Percentiles rank a stretch among this genome's conserved stretches.
These are phyloP conservation scores for Phytophthora sojae DNA, from an alignment of 352 stramenopile genomes.

Conservation along the genomic window DNA sequence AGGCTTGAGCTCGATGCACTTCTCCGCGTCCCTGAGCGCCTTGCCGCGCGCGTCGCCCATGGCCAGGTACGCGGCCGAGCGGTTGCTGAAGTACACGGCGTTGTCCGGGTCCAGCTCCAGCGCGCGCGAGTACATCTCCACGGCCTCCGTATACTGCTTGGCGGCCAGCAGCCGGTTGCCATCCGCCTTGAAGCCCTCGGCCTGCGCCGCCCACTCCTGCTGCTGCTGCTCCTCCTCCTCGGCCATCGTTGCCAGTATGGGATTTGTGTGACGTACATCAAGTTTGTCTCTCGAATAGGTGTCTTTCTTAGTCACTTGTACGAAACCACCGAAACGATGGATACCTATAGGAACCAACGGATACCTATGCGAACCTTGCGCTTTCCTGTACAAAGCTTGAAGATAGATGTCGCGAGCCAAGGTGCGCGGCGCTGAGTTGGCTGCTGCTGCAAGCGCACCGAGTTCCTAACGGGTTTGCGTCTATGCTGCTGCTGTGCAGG, in stretches of 20 bases:
- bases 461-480: neutral
- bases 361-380: too few relatives aligned
- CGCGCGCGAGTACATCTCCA: slow-evolving; percentile 86
- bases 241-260: slow-evolving; percentile 1
- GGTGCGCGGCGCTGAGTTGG: slow-evolving; percentile 13
- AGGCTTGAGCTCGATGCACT: slow-evolving; percentile 77
- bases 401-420: slow-evolving; percentile 44
- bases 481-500: slow-evolving; percentile 37
- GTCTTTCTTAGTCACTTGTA: too few relatives aligned
- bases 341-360: too few relatives aligned
- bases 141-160: slow-evolving; percentile 68
- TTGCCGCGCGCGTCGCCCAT: slow-evolving; percentile 85
- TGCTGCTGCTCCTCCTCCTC: slow-evolving; percentile 35
- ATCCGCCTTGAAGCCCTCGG: slow-evolving; percentile 86
- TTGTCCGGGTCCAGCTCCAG: slow-evolving; percentile 88
- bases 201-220: slow-evolving; percentile 68
- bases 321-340: too few relatives aligned
- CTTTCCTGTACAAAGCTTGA: neutral
- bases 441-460: neutral
- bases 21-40: slow-evolving; percentile 79
- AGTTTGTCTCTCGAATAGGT: too few relatives aligned
- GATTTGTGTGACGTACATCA: slow-evolving; percentile 6
- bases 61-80: slow-evolving; percentile 81
- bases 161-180: slow-evolving; percentile 78
- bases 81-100: slow-evolving; percentile 89